phyloP scores from a whole-genome alignment of 805 yeast species.

The Tetrapisispora nanseiensis region DNA sequence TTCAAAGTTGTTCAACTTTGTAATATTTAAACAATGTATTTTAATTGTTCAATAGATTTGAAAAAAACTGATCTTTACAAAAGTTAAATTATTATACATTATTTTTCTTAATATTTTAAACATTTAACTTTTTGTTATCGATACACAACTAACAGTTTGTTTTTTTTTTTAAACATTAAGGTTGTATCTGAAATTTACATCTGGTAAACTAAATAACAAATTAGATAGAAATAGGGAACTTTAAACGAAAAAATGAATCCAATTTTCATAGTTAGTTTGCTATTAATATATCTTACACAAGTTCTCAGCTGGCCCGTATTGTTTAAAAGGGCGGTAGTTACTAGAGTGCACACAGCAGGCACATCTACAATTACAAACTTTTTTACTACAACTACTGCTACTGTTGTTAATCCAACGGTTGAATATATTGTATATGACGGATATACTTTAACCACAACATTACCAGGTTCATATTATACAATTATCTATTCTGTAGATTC shows the following conservation, averaged over 20 bases:
- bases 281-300: background rate
- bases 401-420: slow-evolving; percentile 34
- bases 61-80: too few relatives aligned
- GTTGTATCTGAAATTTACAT: too few relatives aligned
- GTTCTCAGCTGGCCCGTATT: background rate
- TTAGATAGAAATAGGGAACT: background rate
- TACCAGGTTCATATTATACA: slow-evolving; percentile 2
- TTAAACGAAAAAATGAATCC: background rate
- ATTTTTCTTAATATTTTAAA: too few relatives aligned
- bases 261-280: background rate
- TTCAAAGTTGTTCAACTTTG: background rate
- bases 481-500: background rate
- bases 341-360: slow-evolving; percentile 49
- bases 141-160: too few relatives aligned
- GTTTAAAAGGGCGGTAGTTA: slow-evolving; percentile 34
- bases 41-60: too few relatives aligned
- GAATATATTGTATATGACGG: slow-evolving; percentile 31
- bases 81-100: too few relatives aligned
- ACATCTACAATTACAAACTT: slow-evolving; percentile 36
- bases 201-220: too few relatives aligned
- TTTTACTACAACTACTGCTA: slow-evolving; percentile 33
- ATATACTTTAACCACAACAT: slow-evolving; percentile 32
- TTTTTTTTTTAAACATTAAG: too few relatives aligned
- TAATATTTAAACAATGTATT: too few relatives aligned
- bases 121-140: too few relatives aligned